Evolutionary conservation across 2,329 filamentous ascomycete species (phyloP), one percentile per base, ranked within the genome.

Genomic region (Aspergillus ibericus): DNA sequence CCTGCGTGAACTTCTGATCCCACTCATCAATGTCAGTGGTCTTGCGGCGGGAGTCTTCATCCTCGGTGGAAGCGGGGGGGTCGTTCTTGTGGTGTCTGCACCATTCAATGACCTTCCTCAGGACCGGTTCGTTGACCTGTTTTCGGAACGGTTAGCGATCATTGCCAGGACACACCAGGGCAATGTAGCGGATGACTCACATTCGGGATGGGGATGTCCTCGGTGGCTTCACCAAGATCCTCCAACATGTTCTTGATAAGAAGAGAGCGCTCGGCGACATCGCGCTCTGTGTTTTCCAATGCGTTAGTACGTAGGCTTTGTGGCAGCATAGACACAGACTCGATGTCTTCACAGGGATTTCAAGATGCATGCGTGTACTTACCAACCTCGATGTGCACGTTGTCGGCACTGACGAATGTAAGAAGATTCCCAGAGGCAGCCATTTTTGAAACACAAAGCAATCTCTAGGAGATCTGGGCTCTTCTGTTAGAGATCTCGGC

Each of bases 1-100:
- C 95, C 79, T 98, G 93, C 95, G 99, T 98, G 78, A 98, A 99
- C 81, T 99, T 99, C 78, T 98, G 93, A 70, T 99, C 95, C 95
- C 95, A 99, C 79, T 99, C 95, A 60, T 98, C 95, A 66, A 99
- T 99, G 70, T 99, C 95, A 48, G 95, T 98, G 1, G 93, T 96
- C 86, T 96, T 97, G 84, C 97, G 97, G 69, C 95, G 91, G 52
- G 88, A 92, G 70, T 98, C 93, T 62, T 90, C 89, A 70, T 99
- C 95, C 63, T 98, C 93, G 70, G 87, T 86, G 55, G 88, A 83
- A 63, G 87, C 85, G n/a, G 87, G 83, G 38, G 95, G 92, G 72
- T 99, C 95, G 75, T 88, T 87, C 77, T 91, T 90, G 85, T 99
- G 95, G 75, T 97, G 92, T 65, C 91, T 87, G 81, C 95, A 98